Evolutionary conservation across 352 stramenopile species (phyloP).

Genomic region (Globisporangium middletonii): DNA sequence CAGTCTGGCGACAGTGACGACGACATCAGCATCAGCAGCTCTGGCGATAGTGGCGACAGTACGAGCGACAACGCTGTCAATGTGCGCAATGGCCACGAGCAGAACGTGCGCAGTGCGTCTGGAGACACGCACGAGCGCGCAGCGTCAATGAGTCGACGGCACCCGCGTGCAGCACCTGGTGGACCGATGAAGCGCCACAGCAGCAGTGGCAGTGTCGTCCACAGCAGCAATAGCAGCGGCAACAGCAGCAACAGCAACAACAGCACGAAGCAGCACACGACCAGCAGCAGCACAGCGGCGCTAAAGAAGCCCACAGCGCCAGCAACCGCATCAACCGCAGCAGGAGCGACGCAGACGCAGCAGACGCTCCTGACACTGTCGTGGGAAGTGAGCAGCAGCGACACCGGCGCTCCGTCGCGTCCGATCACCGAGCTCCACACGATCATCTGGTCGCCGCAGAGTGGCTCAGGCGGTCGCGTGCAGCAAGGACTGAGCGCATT

Average conservation of each 20-base stretch:
- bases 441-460: constrained; percentile 52
- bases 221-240: not conserved
- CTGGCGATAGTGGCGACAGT: not conserved
- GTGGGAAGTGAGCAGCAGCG: constrained; percentile 30
- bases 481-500: not conserved
- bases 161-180: not conserved
- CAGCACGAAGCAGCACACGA: too few species aligned
- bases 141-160: constrained; percentile 7
- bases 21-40: not conserved
- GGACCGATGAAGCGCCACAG: constrained; percentile 10
- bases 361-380: constrained; percentile 59
- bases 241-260: not conserved
- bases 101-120: not conserved
- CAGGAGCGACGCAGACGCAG: constrained; percentile 14
- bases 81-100: not conserved
- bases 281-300: not conserved
- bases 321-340: not conserved
- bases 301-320: not conserved
- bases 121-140: constrained; percentile 1
- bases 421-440: constrained; percentile 60
- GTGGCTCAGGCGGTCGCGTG: not conserved
- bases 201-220: constrained; percentile 7
- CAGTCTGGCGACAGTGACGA: constrained; percentile 11
- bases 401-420: constrained; percentile 7
- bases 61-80: not conserved